Base-by-base conservation (phyloP, 148 eudicot species). In the Diospyros kaki region DNA sequence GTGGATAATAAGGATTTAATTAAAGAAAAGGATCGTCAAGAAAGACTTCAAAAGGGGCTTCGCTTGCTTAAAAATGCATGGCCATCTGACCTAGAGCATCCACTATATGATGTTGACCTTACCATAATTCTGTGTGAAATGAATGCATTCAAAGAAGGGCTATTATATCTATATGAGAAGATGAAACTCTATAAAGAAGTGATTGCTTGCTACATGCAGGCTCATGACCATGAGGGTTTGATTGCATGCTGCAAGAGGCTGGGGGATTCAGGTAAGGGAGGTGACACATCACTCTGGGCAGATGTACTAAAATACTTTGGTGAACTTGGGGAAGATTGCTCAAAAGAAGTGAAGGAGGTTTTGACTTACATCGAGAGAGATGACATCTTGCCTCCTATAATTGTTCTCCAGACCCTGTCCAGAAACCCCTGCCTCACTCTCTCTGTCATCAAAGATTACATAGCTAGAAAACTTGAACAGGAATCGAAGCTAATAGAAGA, bases 241-340 rank as follows among this genome's bases (percentile, higher is more conserved):
- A 93, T 95, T 85, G 93, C 98, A 43, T 95, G 99, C 83, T 95
- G 99, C 86, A 93, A 90, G 90, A 95, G 93, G 80, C 88, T 95
- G 39, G 99, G 99, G 74, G 97, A 95, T 87, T 91, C 94, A 12
- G 97, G 93, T 59, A 89, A 85, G 79, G 98, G 94, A 67, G 99
- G 98, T 51, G 99, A 95, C 76, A 84, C 97, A 41, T 68, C 90
- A 71, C 98, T 95, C 71, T 95, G 99, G 99, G 94, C 94, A 63
- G 99, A 93, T 73, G 72, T 95, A 44, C 81, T 95, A 71, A 91
- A 89, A 80, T 95, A 95, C 77, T 95, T 95, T 76, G 99, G 99
- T 46, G 99, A 95, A 83, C 97, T 95, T 74, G 99, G 99, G 75
- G 99, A 95, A 87, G 99, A 95, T 80, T 95, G 99, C 78, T 91